Evolutionary conservation across 2,329 filamentous ascomycete genomes (phyloP).

Genomic region (Zopfia rhizophila): DNA sequence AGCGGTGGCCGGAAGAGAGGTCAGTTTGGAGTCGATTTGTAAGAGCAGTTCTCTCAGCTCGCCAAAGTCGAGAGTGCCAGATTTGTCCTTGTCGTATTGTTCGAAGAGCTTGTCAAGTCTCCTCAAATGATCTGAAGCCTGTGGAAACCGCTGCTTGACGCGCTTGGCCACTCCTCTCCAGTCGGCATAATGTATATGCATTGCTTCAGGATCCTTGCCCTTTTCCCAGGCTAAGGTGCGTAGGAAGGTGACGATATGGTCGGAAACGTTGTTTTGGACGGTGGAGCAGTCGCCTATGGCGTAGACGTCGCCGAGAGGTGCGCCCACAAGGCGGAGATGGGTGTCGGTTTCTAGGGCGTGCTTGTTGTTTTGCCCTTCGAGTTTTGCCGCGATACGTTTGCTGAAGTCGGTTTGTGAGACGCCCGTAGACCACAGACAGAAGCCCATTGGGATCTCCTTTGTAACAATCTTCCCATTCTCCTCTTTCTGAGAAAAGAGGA

Average conservation of each 20-base stretch:
- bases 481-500: constrained; percentile 86
- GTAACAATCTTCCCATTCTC: constrained; percentile 78
- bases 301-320: constrained; percentile 93
- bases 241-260: constrained; percentile 90
- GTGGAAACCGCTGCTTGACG: constrained; percentile 89
- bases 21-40: constrained; percentile 95
- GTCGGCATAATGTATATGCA: constrained; percentile 86
- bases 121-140: constrained; percentile 85
- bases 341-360: constrained; percentile 95
- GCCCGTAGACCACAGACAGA: constrained; percentile 98
- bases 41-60: constrained; percentile 88
- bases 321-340: constrained; percentile 87
- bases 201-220: constrained; percentile 87
- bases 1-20: constrained; percentile 91
- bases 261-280: constrained; percentile 95
- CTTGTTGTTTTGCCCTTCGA: constrained; percentile 83
- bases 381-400: constrained; percentile 78
- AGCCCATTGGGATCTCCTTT: constrained; percentile 94
- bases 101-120: constrained; percentile 91
- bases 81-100: constrained; percentile 92
- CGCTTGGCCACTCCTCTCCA: constrained; percentile 87
- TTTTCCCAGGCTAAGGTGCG: constrained; percentile 91
- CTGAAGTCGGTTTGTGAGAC: constrained; percentile 86
- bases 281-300: constrained; percentile 96
- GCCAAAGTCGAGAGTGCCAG: constrained; percentile 91